phyloP scores from a whole-genome alignment of 495 filamentous ascomycete genomes.

The Lasiosphaeria ovina region DNA sequence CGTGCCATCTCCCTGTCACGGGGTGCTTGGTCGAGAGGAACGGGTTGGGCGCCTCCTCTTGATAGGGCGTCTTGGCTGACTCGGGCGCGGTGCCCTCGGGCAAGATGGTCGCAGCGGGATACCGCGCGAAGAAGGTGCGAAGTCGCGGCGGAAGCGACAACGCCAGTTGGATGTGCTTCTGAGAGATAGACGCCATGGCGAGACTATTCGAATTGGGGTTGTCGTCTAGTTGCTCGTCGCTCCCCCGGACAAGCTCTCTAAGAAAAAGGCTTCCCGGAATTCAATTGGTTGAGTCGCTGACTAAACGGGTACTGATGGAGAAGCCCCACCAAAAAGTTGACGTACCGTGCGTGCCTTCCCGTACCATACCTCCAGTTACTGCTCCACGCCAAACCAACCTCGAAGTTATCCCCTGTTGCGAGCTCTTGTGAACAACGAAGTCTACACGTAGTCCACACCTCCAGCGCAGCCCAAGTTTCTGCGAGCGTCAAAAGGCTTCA shows the following conservation, averaged over 20 bases:
- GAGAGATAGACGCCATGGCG: conserved; percentile 30
- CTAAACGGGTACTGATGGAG: no score
- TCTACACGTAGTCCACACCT: no score
- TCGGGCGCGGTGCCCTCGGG: conserved; percentile 41
- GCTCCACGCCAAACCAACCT: no score
- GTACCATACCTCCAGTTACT: no score
- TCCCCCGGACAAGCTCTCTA: neutral
- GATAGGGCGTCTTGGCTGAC: conserved; percentile 41
- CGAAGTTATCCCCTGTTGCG: no score
- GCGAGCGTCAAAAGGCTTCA: neutral
- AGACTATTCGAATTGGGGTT: neutral
- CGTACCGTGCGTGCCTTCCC: no score
- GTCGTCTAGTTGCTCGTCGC: conserved; percentile 5
- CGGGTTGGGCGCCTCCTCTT: conserved; percentile 60
- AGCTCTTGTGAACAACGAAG: no score
- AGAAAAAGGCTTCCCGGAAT: neutral
- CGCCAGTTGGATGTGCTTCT: conserved; percentile 58
- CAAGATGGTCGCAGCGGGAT: conserved; percentile 65
- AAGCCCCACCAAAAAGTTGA: no score
- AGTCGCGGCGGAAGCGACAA: conserved; percentile 68
- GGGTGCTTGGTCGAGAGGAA: conserved; percentile 72
- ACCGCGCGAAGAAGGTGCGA: conserved; percentile 84
- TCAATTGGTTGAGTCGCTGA: neutral
- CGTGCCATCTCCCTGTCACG: conserved; percentile 71
- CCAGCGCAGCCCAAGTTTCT: no score